Evolutionary conservation across 2,329 filamentous ascomycete genomes (phyloP).

Genomic region (Penicillium sp.): DNA sequence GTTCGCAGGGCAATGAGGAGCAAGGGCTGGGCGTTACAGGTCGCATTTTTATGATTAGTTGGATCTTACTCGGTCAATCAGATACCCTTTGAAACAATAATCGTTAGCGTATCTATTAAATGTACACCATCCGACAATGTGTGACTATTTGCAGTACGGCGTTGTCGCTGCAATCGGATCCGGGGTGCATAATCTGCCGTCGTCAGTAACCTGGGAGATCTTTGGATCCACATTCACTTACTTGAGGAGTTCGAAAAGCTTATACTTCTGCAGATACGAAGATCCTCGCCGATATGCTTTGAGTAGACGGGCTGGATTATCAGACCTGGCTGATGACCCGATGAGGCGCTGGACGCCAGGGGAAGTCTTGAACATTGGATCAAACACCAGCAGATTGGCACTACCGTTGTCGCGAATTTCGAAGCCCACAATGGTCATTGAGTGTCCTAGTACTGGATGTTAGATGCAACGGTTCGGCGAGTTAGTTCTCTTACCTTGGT

Average conservation of each 20-base stretch:
- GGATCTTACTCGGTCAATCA: slow-evolving; percentile 11
- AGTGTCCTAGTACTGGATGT: slow-evolving; percentile 60
- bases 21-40: slow-evolving; percentile 7
- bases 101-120: no score
- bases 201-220: neutral
- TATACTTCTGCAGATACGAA: slow-evolving; percentile 63
- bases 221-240: slow-evolving; percentile 30
- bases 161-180: neutral
- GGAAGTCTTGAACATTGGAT: slow-evolving; percentile 73
- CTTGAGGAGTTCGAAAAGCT: slow-evolving; percentile 75
- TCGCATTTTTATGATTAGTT: slow-evolving; percentile 6
- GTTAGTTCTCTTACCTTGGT: slow-evolving; percentile 53
- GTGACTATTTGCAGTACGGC: no score
- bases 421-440: slow-evolving; percentile 80
- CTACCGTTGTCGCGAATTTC: slow-evolving; percentile 63
- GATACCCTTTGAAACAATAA: slow-evolving; percentile 20
- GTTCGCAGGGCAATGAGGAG: neutral
- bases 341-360: slow-evolving; percentile 57
- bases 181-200: slow-evolving; percentile 4
- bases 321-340: slow-evolving; percentile 40
- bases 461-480: neutral
- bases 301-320: slow-evolving; percentile 53
- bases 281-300: slow-evolving; percentile 68
- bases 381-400: slow-evolving; percentile 74
- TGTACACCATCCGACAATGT: no score